Percentiles rank a stretch among this genome's conserved stretches.
Conservation (phyloP, 73 alveolate genomes). For the Symbiodinium natans region DNA sequence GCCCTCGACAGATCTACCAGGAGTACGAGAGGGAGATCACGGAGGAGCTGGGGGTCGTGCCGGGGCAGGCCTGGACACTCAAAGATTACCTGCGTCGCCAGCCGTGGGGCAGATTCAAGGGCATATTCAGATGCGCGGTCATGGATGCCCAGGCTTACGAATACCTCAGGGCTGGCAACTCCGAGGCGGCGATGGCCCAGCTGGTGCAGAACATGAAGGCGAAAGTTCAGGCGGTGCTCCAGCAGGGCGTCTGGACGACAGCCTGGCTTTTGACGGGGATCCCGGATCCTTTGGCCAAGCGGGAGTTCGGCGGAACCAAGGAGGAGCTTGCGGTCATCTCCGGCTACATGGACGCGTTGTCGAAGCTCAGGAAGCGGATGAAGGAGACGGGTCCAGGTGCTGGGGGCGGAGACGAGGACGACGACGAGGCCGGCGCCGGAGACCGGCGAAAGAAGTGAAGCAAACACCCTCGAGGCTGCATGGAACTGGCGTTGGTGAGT, state of each 20-base stretch:
- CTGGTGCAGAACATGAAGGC: slow-evolving; percentile 24
- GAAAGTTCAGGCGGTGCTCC: neutral
- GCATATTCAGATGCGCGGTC: neutral
- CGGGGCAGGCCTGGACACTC: neutral
- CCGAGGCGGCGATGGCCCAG: slow-evolving; percentile 12
- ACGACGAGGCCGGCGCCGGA: too few relatives aligned
- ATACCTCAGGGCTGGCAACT: neutral
- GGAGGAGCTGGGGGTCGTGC: neutral
- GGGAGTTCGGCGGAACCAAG: slow-evolving; percentile 2
- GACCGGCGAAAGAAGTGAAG: neutral
- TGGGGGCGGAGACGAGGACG: neutral
- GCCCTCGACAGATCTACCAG: neutral
- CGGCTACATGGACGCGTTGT: slow-evolving; percentile 12
- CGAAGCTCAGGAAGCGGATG: slow-evolving; percentile 26
- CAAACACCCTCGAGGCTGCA: neutral
- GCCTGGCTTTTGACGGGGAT: slow-evolving; percentile 32
- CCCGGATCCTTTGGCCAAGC: neutral
- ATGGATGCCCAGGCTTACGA: slow-evolving; percentile 44
- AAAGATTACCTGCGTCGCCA: neutral
- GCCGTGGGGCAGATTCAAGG: neutral
- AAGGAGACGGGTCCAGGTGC: too few relatives aligned
- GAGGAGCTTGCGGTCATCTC: neutral
- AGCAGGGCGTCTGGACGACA: slow-evolving; percentile 22
- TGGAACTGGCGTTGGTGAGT: neutral
- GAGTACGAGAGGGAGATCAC: neutral